Evolutionary conservation across 305 asterid species (phyloP).

Genomic region (Rubia tinctorum): DNA sequence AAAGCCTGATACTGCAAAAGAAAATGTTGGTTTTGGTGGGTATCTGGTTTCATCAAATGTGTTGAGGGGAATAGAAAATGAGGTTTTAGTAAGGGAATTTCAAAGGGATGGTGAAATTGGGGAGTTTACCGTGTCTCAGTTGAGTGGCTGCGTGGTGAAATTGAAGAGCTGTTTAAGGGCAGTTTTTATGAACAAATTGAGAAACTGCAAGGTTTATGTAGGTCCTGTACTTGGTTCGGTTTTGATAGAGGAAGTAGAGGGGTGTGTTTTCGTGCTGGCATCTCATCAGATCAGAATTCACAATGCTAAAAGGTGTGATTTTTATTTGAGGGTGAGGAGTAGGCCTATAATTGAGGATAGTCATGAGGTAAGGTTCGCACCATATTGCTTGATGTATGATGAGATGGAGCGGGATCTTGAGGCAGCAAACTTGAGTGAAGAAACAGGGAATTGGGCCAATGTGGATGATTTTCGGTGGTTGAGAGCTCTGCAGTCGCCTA

Average conservation of each 20-base stretch:
- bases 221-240: conserved; percentile 78
- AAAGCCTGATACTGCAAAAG: conserved; percentile 12
- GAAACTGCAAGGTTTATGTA: conserved; percentile 62
- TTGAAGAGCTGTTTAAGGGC: conserved; percentile 71
- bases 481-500: conserved; percentile 85
- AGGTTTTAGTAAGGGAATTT: conserved; percentile 52
- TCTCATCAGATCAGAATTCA: conserved; percentile 85
- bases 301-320: conserved; percentile 61
- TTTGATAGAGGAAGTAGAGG: conserved; percentile 71
- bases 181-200: conserved; percentile 61
- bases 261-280: conserved; percentile 60
- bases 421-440: conserved; percentile 71
- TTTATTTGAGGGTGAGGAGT: conserved; percentile 80
- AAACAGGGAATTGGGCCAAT: conserved; percentile 82
- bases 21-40: conserved; percentile 25
- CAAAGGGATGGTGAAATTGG: conserved; percentile 35
- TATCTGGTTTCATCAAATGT: conserved; percentile 50
- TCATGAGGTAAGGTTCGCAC: conserved; percentile 62
- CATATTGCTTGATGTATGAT: conserved; percentile 60
- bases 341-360: conserved; percentile 89
- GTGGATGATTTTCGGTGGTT: conserved; percentile 92
- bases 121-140: conserved; percentile 59
- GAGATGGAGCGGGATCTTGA: conserved; percentile 61
- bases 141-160: conserved; percentile 60
- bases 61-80: conserved; percentile 49